Base-by-base conservation (phyloP, 2,329 filamentous ascomycete genomes). In the Scortechinia acanthostroma region DNA sequence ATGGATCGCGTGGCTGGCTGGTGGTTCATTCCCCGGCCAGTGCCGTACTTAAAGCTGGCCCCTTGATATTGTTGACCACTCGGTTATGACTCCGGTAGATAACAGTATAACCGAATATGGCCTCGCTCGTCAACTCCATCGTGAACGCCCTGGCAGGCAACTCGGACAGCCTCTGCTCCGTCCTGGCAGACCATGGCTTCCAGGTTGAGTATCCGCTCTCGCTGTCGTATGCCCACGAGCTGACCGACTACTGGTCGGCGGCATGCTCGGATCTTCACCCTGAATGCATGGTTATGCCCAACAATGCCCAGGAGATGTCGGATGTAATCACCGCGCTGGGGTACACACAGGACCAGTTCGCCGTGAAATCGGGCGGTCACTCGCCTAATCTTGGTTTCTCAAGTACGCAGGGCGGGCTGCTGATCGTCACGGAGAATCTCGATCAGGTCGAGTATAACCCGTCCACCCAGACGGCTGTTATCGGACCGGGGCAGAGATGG, bases 281-380 rank as follows among this genome's bases (percentile, higher is more conserved):
- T 10, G 14, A 13, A 17, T 40, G 35, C 35, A 17, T 40, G 13
- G 6, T 40, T 6, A 15, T 15, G 13, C 35, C 35, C 13, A 6
- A 13, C 35, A 6, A 10, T 6, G 10, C 35, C 13, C 10, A 6
- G 13, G 10, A 40, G 35, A 17, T 40, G 6, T 13, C 35, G 13
- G 35, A 6, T 17, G 20, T 40, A 10, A 17, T 40, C 6, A 17
- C 10, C 10, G 35, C 17, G 35, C 35, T 40, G 10, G 35, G 10
- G 13, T 6, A 40, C 35, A 40, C 10, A 6, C 17, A 10, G 10
- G 10, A 40, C 13, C 10, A 6, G 17, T 69, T 69, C 50, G 63
- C 65, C 3, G 57, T 61, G 20, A 60, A 61, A 20, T 60, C 61
- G 46, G 65, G 64, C 17, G 66, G 65, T 1, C 66, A 69, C 52